Base-by-base conservation (phyloP, 768 basidiomycete species). In the Serendipita sp. region DNA sequence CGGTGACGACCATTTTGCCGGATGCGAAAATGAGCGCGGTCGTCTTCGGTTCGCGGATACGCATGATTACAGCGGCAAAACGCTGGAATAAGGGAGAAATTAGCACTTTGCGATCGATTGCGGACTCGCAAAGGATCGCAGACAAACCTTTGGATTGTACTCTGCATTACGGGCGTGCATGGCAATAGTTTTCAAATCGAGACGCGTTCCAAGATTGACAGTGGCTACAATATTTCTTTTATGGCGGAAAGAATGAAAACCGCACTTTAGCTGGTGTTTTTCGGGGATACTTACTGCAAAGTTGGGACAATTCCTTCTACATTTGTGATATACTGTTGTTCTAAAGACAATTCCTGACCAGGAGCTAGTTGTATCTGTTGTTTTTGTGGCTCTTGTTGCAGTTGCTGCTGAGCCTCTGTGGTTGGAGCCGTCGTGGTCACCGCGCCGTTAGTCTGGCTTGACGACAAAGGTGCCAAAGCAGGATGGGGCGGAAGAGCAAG, bases 61-160 rank as follows among this genome's bases (percentile, higher is more conserved):
- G 91, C 96, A 99, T 99, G 77, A 99, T 98, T 69, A 98, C 96
- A 66, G 96, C 96, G 70, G 95, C 96, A 79, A 99, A 99, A 87
- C 96, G 96, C 96, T 99, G 78, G 64, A 77, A 71, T 23, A 73
- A 68, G 76, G 6, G 76, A 79, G 77, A 31, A 18, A 34, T 34
- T 31, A 48, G 10, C 77, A 82, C 82, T 6, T 40, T 80, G 82
- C 80, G 81, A 44, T 33, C 46, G 27, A 27, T 78, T 76, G 79
- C 76, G 75, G 76, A 75, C 74, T 71, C 75, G 69, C 68, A 74
- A 69, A 78, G 73, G 71, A 74, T 40, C 27, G 23, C 29, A 15
- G 79, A 88, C 90, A 76, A 83, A 98, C 96, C 92, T 99, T 97
- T 62, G 96, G 96, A 73, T 98, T 98, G 75, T 99, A 99, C 77